Evolutionary conservation across 2,329 filamentous ascomycete species (phyloP).

Genomic region (Fusarium sp.): DNA sequence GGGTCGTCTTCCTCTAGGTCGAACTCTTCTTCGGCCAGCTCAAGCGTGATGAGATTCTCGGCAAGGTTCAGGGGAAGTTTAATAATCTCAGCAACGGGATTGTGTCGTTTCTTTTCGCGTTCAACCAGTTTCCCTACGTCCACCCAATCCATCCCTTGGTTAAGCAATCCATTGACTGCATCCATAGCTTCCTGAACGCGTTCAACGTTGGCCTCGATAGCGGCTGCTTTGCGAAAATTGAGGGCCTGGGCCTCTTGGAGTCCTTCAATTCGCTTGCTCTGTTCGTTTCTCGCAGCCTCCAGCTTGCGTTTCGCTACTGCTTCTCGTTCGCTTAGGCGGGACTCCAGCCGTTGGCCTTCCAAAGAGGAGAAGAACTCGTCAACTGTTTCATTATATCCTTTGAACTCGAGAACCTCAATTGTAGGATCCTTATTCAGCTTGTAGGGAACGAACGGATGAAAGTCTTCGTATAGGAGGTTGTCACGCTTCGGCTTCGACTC

Average conservation of each 20-base stretch:
- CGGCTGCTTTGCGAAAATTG: constrained; percentile 88
- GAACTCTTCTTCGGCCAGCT: constrained; percentile 76
- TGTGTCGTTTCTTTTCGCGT: constrained; percentile 81
- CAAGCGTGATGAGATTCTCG: constrained; percentile 87
- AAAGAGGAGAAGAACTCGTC: constrained; percentile 98
- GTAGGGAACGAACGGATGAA: constrained; percentile 88
- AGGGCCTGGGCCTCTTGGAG: constrained; percentile 83
- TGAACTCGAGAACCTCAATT: constrained; percentile 78
- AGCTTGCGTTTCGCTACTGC: constrained; percentile 84
- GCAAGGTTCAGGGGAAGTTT: constrained; percentile 87
- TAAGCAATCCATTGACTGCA: constrained; percentile 90
- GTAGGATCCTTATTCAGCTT: constrained; percentile 78
- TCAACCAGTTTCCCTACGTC: constrained; percentile 90
- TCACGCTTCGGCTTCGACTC: constrained; percentile 52
- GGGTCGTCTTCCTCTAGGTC: constrained; percentile 69
- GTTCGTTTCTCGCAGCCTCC: constrained; percentile 84
- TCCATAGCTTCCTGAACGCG: constrained; percentile 93
- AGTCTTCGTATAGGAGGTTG: constrained; percentile 86
- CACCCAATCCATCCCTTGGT: constrained; percentile 97
- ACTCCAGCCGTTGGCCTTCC: constrained; percentile 92
- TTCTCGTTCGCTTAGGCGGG: constrained; percentile 83
- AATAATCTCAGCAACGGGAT: constrained; percentile 88
- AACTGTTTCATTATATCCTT: constrained; percentile 90
- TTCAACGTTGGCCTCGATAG: constrained; percentile 90
- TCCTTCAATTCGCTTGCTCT: constrained; percentile 85